Conservation (phyloP, 192 early-diverging fungal species). For the Dissophora ornata region DNA sequence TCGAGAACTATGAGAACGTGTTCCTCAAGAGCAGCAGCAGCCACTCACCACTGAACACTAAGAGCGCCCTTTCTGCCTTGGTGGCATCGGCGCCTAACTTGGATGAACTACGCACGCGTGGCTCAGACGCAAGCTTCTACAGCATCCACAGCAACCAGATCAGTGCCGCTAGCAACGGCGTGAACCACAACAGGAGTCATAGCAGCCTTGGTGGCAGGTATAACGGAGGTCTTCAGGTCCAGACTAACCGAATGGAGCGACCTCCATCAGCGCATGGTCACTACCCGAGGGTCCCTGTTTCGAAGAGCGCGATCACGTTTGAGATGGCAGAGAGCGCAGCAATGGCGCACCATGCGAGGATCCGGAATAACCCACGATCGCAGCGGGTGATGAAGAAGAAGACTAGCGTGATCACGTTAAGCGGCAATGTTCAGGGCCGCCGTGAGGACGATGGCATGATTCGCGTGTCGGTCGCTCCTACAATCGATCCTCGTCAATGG, state of each 20-base stretch:
- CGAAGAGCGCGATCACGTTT: constrained; percentile 28
- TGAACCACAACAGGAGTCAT: too few species aligned
- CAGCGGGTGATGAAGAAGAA: constrained; percentile 54
- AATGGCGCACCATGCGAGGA: not conserved
- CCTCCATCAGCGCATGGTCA: not conserved
- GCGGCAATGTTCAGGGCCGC: constrained; percentile 46
- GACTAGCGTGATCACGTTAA: constrained; percentile 50
- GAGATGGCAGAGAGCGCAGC: constrained; percentile 25
- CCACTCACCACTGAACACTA: constrained; percentile 8
- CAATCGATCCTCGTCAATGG: constrained; percentile 21
- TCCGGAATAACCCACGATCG: constrained; percentile 18
- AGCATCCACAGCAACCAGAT: not conserved
- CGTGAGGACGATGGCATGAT: constrained; percentile 50
- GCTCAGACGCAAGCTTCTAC: not conserved
- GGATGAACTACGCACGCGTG: constrained; percentile 10
- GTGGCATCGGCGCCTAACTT: constrained; percentile 13
- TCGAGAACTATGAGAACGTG: not conserved
- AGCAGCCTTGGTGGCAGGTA: too few species aligned
- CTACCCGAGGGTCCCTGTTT: constrained; percentile 8
- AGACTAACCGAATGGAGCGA: constrained; percentile 12
- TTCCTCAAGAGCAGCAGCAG: not conserved
- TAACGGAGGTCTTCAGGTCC: constrained; percentile 7
- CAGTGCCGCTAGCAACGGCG: constrained; percentile 13
- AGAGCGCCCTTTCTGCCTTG: constrained; percentile 26
- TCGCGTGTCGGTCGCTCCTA: constrained; percentile 21